Percentiles rank a stretch among this genome's conserved stretches.
phyloP scores from a whole-genome alignment of 495 filamentous ascomycete genomes.

The Neurospora sp. region DNA sequence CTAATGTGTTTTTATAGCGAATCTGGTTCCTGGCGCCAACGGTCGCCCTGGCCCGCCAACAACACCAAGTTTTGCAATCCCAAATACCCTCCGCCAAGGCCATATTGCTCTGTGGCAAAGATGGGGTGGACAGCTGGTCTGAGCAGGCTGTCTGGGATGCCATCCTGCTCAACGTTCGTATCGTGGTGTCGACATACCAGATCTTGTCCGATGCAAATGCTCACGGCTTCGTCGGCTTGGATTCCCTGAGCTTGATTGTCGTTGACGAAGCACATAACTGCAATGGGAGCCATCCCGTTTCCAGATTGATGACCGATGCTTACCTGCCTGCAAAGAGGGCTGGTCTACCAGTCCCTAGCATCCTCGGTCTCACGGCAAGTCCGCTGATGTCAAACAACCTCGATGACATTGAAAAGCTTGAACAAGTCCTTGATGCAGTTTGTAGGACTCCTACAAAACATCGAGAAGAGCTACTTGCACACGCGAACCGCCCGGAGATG shows the following conservation, averaged over 20 bases:
- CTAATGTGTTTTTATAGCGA: conserved; percentile 38
- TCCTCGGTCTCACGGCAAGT: conserved; percentile 80
- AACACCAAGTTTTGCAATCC: conserved; percentile 49
- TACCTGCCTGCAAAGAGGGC: conserved; percentile 43
- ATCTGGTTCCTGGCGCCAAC: conserved; percentile 84
- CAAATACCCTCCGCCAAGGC: conserved; percentile 56
- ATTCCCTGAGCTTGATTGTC: conserved; percentile 57
- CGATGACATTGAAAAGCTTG: conserved; percentile 47
- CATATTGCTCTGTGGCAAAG: conserved; percentile 54
- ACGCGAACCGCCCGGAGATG: conserved; percentile 59
- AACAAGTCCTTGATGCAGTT: conserved; percentile 64
- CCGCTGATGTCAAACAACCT: conserved; percentile 55
- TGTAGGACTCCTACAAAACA: conserved; percentile 63
- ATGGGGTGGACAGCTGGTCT: conserved; percentile 68
- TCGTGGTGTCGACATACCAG: conserved; percentile 71
- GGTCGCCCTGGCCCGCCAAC: conserved; percentile 64
- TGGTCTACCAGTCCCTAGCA: conserved; percentile 47
- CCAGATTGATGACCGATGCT: conserved; percentile 67
- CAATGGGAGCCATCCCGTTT: conserved; percentile 51
- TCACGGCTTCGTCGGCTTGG: conserved; percentile 70
- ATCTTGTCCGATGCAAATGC: conserved; percentile 68
- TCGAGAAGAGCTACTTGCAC: conserved; percentile 55
- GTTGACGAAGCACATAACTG: conserved; percentile 89
- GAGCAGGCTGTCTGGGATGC: conserved; percentile 62
- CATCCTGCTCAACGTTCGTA: conserved; percentile 52